Base-by-base conservation (phyloP, 1,284 basidiomycete genomes). In the Heterobasidion occidentale region DNA sequence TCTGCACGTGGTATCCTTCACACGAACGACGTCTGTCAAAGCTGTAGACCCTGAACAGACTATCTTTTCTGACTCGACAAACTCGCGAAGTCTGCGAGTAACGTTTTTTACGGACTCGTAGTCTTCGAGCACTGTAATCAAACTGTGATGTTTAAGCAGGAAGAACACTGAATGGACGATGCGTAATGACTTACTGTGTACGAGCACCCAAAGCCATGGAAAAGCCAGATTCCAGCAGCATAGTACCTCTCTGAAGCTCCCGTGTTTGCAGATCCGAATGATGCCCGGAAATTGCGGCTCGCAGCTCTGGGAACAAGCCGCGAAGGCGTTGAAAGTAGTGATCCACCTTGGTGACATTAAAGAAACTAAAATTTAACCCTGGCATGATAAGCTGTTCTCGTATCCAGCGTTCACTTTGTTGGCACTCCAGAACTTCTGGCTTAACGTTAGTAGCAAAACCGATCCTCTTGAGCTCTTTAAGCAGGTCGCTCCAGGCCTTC, bases 401-500 rank as follows among this genome's bases (percentile, higher is more conserved):
- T 46, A 92, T 72, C 84, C 87, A 86, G 48, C 77, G 73, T n/a
- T 74, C 68, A 59, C 85, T 84, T 50, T 76, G 73, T 63, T 94
- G 87, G 51, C 74, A 79, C 9, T 74, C 73, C 7, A 92, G 76
- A 50, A 88, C 68, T 45, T 93, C 88, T 1, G 92, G 81, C 62
- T 86, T 88, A 33, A 92, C 74, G 57, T 83, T 88, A 27, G 77
- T 71, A 0, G 91, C 78, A 57, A 98, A 78, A 6, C 97, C 97
- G 35, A 85, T 75, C 1, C 82, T 80, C 65, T 92, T 92, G 44
- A 98, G 76, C 65, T 95, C 92, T 71, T 94, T 96, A 60, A 98
- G 76, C 19, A 98, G 75, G 67, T 98, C 94, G 34, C 88, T 85
- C 83, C 89, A 95, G 1, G 94, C 95, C 67, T 93, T 94, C 58